A percentile compares a stretch with the other conserved stretches of the same genome.
These are phyloP conservation scores for Crithidia fasciculata DNA, from an alignment of 208 protist genomes.

Conservation along the genomic window DNA sequence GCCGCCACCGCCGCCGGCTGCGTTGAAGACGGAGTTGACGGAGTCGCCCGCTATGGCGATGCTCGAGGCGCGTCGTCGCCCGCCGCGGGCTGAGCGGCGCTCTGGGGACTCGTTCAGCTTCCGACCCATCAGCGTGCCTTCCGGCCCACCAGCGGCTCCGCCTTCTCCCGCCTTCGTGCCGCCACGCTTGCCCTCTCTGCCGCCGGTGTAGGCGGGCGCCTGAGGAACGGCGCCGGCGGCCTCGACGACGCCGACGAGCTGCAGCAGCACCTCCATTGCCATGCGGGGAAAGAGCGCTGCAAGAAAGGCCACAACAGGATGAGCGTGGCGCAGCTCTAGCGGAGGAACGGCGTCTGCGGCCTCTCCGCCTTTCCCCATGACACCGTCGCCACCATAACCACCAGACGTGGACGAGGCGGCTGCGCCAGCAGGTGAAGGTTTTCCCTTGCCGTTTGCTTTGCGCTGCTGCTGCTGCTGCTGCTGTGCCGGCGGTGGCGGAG, in stretches of 20 bases:
- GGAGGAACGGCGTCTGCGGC: background rate
- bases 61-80: slow-evolving; percentile 9
- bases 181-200: background rate
- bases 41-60: background rate
- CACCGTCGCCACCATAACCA: too few species aligned
- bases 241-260: slow-evolving; percentile 21
- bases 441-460: background rate
- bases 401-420: too few species aligned
- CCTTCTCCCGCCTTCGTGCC: background rate
- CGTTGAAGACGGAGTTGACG: background rate
- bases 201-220: background rate
- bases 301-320: slow-evolving; percentile 42
- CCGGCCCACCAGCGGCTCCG: too few species aligned
- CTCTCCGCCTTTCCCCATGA: background rate
- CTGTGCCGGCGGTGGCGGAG: background rate
- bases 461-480: background rate
- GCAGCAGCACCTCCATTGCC: slow-evolving; percentile 23
- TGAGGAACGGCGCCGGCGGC: slow-evolving; percentile 13
- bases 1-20: background rate
- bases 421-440: background rate
- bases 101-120: slow-evolving; percentile 10
- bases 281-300: slow-evolving; percentile 33
- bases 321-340: slow-evolving; percentile 12
- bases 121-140: background rate
- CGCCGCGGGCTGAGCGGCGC: background rate